Conservation (phyloP, 768 basidiomycete genomes). For the Hericium coralloides region DNA sequence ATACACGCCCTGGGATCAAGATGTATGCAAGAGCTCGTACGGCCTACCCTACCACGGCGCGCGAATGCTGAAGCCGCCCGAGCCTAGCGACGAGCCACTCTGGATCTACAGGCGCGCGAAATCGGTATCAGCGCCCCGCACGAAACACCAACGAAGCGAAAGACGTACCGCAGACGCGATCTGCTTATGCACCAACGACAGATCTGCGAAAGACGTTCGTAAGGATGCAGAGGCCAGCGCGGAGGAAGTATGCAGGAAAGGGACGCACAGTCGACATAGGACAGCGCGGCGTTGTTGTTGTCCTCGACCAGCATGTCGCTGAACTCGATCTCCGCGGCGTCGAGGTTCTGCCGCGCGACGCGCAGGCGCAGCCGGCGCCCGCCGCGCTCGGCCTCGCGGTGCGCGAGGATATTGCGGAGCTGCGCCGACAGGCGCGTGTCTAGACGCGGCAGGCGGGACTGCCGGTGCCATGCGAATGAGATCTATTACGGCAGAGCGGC, state of each 20-base stretch:
- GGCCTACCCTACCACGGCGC: slow-evolving; percentile 15
- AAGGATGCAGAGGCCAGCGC: background rate
- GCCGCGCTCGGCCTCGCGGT: slow-evolving; percentile 46
- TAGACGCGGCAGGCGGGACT: slow-evolving; percentile 66
- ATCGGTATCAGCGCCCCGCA: background rate
- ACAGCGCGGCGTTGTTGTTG: slow-evolving; percentile 91
- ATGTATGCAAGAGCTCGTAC: too few relatives aligned
- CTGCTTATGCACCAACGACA: slow-evolving; percentile 14
- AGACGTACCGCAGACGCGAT: slow-evolving; percentile 11
- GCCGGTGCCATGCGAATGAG: slow-evolving; percentile 1
- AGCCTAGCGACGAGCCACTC: slow-evolving; percentile 5
- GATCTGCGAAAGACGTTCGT: slow-evolving; percentile 1
- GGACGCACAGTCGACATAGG: slow-evolving; percentile 78
- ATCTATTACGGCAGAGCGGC: background rate
- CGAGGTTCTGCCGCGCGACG: slow-evolving; percentile 86
- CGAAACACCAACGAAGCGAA: too few relatives aligned
- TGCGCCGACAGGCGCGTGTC: slow-evolving; percentile 74
- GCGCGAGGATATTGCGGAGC: slow-evolving; percentile 75
- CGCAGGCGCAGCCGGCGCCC: slow-evolving; percentile 50
- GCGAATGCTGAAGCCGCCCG: slow-evolving; percentile 5
- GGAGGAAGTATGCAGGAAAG: background rate
- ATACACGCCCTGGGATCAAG: too few relatives aligned
- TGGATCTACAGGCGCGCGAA: slow-evolving; percentile 3
- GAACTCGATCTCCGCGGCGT: slow-evolving; percentile 90
- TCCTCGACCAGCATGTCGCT: slow-evolving; percentile 97